Conservation (phyloP, 768 basidiomycete genomes). For the Pleurotus pulmonarius region DNA sequence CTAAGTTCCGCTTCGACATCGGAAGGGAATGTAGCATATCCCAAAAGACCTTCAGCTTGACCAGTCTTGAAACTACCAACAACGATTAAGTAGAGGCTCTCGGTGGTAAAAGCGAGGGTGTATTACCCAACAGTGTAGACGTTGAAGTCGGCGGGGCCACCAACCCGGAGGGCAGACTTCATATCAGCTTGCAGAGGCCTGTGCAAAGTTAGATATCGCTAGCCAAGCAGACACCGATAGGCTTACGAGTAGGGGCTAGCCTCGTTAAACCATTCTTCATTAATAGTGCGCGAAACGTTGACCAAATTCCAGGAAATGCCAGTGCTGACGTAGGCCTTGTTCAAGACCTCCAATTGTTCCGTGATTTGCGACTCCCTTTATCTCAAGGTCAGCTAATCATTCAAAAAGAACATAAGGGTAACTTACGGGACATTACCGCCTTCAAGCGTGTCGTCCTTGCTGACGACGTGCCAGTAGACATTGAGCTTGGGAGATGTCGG, state of each 20-base stretch:
- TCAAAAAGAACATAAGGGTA: neutral
- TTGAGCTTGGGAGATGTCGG: conserved; percentile 11
- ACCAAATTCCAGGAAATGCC: conserved; percentile 39
- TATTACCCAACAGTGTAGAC: conserved; percentile 48
- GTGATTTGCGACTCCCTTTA: conserved; percentile 32
- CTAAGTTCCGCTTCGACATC: conserved; percentile 31
- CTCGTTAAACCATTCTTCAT: conserved; percentile 44
- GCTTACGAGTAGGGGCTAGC: conserved; percentile 25
- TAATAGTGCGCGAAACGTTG: conserved; percentile 37
- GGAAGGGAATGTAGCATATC: conserved; percentile 52
- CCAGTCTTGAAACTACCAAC: conserved; percentile 30
- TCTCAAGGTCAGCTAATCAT: conserved; percentile 2
- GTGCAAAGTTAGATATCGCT: conserved; percentile 34
- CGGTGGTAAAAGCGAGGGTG: neutral
- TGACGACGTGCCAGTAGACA: conserved; percentile 32
- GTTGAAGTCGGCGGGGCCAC: conserved; percentile 38
- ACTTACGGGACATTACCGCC: conserved; percentile 43
- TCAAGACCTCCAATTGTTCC: conserved; percentile 37
- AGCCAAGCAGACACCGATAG: conserved; percentile 16
- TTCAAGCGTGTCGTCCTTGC: conserved; percentile 22
- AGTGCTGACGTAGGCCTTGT: conserved; percentile 32
- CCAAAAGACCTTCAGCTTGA: conserved; percentile 40
- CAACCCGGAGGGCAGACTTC: conserved; percentile 42
- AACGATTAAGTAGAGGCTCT: neutral
- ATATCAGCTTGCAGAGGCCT: conserved; percentile 50